These are phyloP conservation scores for Dipteronia dyeriana DNA, from an alignment of 345 rosid species.

Conservation along the genomic window DNA sequence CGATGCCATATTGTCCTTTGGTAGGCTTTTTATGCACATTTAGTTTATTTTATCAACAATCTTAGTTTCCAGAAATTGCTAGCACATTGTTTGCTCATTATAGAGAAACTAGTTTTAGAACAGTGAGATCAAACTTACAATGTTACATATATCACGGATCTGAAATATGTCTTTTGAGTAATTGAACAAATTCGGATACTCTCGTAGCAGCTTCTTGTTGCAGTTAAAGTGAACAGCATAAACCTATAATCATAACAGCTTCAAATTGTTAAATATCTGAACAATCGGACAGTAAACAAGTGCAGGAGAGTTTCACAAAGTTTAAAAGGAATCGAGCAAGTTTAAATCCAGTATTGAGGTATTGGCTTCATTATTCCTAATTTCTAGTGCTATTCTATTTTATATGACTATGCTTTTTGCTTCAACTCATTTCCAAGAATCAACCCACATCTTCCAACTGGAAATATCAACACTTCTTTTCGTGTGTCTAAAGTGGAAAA, in stretches of 20 bases:
- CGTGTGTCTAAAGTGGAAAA: neutral
- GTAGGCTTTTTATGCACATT: too few species aligned
- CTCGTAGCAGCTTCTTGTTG: conserved; percentile 71
- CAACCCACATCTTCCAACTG: neutral
- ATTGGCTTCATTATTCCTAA: neutral
- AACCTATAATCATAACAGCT: conserved; percentile 36
- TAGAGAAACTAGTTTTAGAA: too few species aligned
- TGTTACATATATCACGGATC: conserved; percentile 49
- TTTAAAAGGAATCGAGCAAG: neutral
- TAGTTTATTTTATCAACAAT: neutral
- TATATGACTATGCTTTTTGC: neutral
- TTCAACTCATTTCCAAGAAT: neutral
- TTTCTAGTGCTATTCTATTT: neutral
- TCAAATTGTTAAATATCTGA: conserved; percentile 1
- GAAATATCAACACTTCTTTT: neutral
- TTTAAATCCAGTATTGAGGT: neutral
- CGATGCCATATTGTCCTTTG: conserved; percentile 63
- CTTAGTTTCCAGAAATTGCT: neutral
- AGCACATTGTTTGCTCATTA: neutral
- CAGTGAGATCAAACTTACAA: conserved; percentile 29
- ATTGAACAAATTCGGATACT: conserved; percentile 69
- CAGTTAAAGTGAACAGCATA: conserved; percentile 82
- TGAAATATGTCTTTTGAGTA: conserved; percentile 70
- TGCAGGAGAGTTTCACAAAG: neutral
- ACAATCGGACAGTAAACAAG: neutral